phyloP scores from a whole-genome alignment of 2,329 filamentous ascomycete species.

The Alternaria metachromatica region DNA sequence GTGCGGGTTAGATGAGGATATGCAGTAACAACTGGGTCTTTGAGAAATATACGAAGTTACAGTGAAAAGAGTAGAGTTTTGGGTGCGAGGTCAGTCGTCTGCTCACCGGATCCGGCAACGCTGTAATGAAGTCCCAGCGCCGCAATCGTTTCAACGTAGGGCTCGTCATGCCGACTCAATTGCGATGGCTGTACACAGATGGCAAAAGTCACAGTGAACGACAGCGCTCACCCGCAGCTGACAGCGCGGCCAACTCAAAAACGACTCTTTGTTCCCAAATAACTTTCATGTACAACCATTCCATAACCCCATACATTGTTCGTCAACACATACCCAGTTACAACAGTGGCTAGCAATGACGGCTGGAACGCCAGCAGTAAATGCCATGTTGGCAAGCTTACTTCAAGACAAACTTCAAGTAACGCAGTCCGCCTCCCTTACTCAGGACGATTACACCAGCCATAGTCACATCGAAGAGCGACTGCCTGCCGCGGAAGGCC shows the following conservation, averaged over 20 bases:
- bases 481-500: accelerated
- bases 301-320: background rate
- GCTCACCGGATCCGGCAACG: background rate
- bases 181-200: background rate
- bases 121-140: background rate
- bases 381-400: background rate
- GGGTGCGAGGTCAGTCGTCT: background rate
- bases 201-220: background rate
- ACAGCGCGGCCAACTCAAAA: background rate
- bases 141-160: background rate
- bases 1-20: too few relatives aligned
- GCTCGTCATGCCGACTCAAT: background rate
- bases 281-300: background rate
- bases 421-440: background rate
- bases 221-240: background rate
- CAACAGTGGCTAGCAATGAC: background rate
- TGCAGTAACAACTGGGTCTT: accelerated
- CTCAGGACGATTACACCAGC: background rate
- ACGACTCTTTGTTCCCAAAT: background rate
- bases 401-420: background rate
- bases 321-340: background rate
- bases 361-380: background rate
- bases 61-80: background rate
- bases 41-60: background rate
- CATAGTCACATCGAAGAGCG: background rate